Percentiles rank a stretch among this genome's conserved stretches.
These are phyloP conservation scores for Porcisia deanei DNA, from an alignment of 208 protist species.

Conservation along the genomic window DNA sequence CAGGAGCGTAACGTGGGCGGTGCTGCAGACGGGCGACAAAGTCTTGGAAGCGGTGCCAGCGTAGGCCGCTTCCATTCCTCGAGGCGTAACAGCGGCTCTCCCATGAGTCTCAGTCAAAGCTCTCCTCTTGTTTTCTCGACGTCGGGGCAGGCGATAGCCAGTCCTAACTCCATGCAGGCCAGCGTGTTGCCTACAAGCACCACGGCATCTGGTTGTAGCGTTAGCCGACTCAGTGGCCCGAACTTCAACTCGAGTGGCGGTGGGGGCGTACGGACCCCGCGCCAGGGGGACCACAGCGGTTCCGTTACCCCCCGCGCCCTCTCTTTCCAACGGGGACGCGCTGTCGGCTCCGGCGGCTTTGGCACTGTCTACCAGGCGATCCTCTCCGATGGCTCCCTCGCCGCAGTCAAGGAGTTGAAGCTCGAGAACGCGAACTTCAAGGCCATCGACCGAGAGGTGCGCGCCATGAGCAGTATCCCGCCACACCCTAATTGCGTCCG, in stretches of 20 bases:
- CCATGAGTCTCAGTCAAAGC: constrained; percentile 6
- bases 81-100: constrained; percentile 19
- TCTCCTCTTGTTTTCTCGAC: constrained; percentile 19
- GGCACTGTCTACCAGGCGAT: constrained; percentile 79
- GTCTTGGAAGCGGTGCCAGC: constrained; percentile 8
- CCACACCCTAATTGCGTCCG: constrained; percentile 78
- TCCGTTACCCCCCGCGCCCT: constrained; percentile 32
- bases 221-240: constrained; percentile 5
- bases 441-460: constrained; percentile 71
- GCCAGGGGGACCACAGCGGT: constrained; percentile 23
- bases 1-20: constrained; percentile 17
- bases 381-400: constrained; percentile 62
- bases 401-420: constrained; percentile 78
- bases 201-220: neutral
- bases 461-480: constrained; percentile 66
- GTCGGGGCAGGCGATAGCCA: constrained; percentile 22
- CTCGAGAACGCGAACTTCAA: constrained; percentile 53
- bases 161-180: constrained; percentile 4
- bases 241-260: constrained; percentile 7
- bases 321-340: constrained; percentile 59
- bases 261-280: constrained; percentile 26
- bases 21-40: constrained; percentile 1
- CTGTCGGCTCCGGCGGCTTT: constrained; percentile 72
- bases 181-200: neutral
- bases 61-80: constrained; percentile 14